Base-by-base conservation (phyloP, 129 eudicot genomes). In the sunflower (Helianthus annuus) region DNA sequence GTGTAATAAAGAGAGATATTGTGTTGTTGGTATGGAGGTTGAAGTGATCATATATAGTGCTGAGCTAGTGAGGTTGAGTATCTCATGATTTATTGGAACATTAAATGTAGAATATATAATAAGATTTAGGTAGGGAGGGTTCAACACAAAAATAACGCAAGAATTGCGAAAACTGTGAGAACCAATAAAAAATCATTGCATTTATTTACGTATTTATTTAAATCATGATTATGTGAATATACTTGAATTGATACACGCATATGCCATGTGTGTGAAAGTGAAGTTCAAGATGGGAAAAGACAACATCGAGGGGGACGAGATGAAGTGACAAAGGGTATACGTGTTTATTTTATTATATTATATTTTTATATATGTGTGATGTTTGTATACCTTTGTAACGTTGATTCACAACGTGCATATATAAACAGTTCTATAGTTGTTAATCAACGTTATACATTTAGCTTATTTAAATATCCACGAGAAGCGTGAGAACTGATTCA, bases 1-100 rank as follows among this genome's bases (percentile, higher is more conserved):
- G 54, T 52, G 48, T 59, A 58, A 57, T 15, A 39, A 76, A 61
- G 63, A 42, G 70, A 27, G 46, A 36, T 13, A 13, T 45, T 72
- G 77, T 60, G 77, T 45, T 72, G 76, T 5, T 60, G 58, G 60
- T 46, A 29, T 72, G 60, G 66, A 54, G 61, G 77, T 63, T 34
- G 60, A 76, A 53, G 60, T 10, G 82, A 64, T 64, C 71, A 70
- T 78, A 70, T 78, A 78, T 78, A 78, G 82, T 78, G 82, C 32
- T 60, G 76, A 69, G 46, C 45, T 69, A 48, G 36, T 32, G 36
- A 32, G 36, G 36, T 32, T 32, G 36, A 64, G 57, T 69, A 60
- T 69, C 76, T 70, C 39, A 39, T 34, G 46, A 49, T 65, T 77
- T 70, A 62, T 70, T 61, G 51, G 71, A 64, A 55, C 81, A 77